Percentiles rank a stretch among this genome's conserved stretches.
Evolutionary conservation across 306 rosid species (phyloP).

Genomic region (Cicer cuneatum): DNA sequence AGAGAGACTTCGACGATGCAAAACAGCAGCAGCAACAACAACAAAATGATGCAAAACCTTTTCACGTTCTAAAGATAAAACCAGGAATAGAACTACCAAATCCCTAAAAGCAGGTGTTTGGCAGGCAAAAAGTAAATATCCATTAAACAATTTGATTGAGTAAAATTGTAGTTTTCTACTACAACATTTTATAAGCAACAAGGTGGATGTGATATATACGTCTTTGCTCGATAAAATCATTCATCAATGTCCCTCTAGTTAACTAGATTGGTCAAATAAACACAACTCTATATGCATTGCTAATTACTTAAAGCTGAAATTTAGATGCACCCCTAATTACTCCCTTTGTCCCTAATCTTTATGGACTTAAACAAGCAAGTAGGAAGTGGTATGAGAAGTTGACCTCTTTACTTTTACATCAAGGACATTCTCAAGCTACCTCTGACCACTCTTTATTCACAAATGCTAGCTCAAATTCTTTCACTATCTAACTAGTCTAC

Average conservation of each 20-base stretch:
- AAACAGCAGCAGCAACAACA: neutral
- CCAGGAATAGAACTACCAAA: slow-evolving; percentile 3
- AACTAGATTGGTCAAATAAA: slow-evolving; percentile 3
- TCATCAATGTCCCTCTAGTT: slow-evolving; percentile 12
- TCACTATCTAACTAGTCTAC: too few species aligned
- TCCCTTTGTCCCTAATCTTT: too few species aligned
- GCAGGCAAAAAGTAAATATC: neutral
- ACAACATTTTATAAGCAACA: slow-evolving; percentile 4
- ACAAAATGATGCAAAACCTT: slow-evolving; percentile 14
- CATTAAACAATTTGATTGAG: neutral
- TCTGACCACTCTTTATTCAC: too few species aligned
- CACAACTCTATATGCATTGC: slow-evolving; percentile 22
- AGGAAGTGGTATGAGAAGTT: too few species aligned
- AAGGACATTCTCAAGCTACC: too few species aligned
- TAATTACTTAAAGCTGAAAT: slow-evolving; percentile 8
- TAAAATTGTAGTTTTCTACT: slow-evolving; percentile 8
- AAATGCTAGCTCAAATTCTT: too few species aligned
- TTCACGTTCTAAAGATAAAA: neutral
- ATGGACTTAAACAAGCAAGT: too few species aligned
- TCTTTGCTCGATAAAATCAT: neutral
- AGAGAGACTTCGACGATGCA: too few species aligned
- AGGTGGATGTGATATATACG: neutral
- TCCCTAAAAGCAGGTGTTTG: neutral
- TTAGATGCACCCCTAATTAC: neutral
- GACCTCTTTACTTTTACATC: too few species aligned